Evolutionary conservation across 805 yeast species (phyloP).

Genomic region (Pichia kluyveri): DNA sequence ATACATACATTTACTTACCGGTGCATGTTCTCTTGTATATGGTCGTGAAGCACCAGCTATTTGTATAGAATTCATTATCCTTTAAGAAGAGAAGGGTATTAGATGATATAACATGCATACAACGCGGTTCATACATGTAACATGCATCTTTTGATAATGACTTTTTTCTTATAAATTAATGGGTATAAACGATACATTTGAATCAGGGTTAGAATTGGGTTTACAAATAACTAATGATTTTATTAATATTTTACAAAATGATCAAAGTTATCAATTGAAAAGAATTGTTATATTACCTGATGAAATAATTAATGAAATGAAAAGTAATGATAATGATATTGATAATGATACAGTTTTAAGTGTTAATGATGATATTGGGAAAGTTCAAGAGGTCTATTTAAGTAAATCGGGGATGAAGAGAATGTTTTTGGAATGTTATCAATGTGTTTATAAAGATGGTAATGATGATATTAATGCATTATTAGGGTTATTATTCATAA

Average conservation of each 20-base stretch:
- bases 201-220: too few species aligned
- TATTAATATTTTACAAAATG: too few species aligned
- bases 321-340: not conserved
- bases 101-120: too few species aligned
- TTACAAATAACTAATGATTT: too few species aligned
- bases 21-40: slow-evolving; percentile 4
- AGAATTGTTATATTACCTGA: slow-evolving; percentile 2
- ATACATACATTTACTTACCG: slow-evolving; percentile 8
- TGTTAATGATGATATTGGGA: not conserved
- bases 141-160: too few species aligned
- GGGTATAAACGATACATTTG: too few species aligned
- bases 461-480: slow-evolving; percentile 6
- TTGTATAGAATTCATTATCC: not conserved
- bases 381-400: slow-evolving; percentile 12
- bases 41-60: not conserved
- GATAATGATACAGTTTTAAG: not conserved
- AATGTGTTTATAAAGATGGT: slow-evolving; percentile 3
- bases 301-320: not conserved
- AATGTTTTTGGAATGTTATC: slow-evolving; percentile 15
- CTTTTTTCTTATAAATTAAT: too few species aligned
- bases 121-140: too few species aligned
- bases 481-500: slow-evolving; percentile 18
- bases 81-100: too few species aligned
- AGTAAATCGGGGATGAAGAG: slow-evolving; percentile 7
- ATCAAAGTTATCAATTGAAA: not conserved